Evolutionary conservation across 2,329 filamentous ascomycete species (phyloP).

Genomic region (Aspergillus proliferans): DNA sequence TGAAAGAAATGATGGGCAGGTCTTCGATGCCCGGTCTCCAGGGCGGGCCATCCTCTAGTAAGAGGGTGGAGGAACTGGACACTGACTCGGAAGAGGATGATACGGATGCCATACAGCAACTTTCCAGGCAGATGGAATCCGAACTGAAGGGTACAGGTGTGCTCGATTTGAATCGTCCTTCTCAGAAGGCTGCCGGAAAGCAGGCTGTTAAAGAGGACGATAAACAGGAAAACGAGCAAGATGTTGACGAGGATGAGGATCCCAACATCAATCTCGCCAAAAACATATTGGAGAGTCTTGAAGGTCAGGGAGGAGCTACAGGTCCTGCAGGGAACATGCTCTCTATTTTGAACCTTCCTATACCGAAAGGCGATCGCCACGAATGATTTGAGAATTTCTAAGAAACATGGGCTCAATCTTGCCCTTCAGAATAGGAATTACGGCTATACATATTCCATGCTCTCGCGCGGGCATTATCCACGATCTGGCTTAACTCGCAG

Average conservation of each 20-base stretch:
- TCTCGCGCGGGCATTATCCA: neutral
- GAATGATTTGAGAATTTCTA: neutral
- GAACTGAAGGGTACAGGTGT: slow-evolving; percentile 43
- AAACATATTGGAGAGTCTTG: slow-evolving; percentile 88
- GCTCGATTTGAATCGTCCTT: slow-evolving; percentile 31
- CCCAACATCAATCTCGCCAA: slow-evolving; percentile 83
- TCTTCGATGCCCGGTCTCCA: slow-evolving; percentile 35
- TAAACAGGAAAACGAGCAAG: slow-evolving; percentile 16
- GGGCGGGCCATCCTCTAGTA: slow-evolving; percentile 16
- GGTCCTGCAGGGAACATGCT: slow-evolving; percentile 86
- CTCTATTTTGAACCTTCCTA: slow-evolving; percentile 72
- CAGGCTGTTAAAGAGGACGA: slow-evolving; percentile 8
- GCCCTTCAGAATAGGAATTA: no score
- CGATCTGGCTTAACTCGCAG: neutral
- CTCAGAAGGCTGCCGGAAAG: slow-evolving; percentile 11
- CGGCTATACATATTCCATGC: neutral
- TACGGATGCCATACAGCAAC: slow-evolving; percentile 49
- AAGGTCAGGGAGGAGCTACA: slow-evolving; percentile 76
- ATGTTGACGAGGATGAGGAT: slow-evolving; percentile 52
- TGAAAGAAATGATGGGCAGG: slow-evolving; percentile 85
- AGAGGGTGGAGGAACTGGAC: slow-evolving; percentile 44
- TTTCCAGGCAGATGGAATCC: slow-evolving; percentile 42
- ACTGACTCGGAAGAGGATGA: slow-evolving; percentile 48
- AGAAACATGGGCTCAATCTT: neutral
- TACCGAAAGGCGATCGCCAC: slow-evolving; percentile 66